Conservation (phyloP, 805 yeast genomes). For the Wickerhamiella sergipiensis region DNA sequence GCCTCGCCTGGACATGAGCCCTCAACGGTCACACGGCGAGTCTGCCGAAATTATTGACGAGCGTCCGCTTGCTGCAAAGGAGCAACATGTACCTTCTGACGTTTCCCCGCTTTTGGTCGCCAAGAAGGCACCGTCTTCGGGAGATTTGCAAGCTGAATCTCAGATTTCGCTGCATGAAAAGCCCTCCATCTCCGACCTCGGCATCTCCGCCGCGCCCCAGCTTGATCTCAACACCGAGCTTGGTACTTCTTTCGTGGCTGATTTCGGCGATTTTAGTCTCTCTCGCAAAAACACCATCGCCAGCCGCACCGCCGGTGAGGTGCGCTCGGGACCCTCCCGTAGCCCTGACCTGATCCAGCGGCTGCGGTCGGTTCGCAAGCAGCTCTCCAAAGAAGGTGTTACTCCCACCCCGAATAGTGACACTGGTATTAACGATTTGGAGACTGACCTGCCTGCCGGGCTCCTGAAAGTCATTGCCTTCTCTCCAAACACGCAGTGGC, state of each 20-base stretch:
- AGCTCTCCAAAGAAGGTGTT: slow-evolving; percentile 4
- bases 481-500: slow-evolving; percentile 16
- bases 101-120: slow-evolving; percentile 4
- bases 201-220: background rate
- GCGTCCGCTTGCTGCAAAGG: background rate
- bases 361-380: slow-evolving; percentile 15
- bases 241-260: slow-evolving; percentile 7
- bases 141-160: background rate
- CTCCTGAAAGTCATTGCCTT: slow-evolving; percentile 16
- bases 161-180: background rate
- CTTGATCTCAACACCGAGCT: background rate
- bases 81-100: background rate
- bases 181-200: background rate
- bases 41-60: background rate
- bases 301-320: slow-evolving; percentile 2
- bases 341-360: slow-evolving; percentile 14
- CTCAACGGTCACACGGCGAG: background rate
- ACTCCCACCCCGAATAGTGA: slow-evolving; percentile 3
- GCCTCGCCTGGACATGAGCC: slow-evolving; percentile 4
- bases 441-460: slow-evolving; percentile 13
- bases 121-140: background rate
- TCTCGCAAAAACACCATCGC: slow-evolving; percentile 13
- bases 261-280: slow-evolving; percentile 8
- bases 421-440: slow-evolving; percentile 8
- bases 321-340: slow-evolving; percentile 10